Evolutionary conservation across 2,329 filamentous ascomycete genomes (phyloP).

Genomic region (Colletotrichum musicola): DNA sequence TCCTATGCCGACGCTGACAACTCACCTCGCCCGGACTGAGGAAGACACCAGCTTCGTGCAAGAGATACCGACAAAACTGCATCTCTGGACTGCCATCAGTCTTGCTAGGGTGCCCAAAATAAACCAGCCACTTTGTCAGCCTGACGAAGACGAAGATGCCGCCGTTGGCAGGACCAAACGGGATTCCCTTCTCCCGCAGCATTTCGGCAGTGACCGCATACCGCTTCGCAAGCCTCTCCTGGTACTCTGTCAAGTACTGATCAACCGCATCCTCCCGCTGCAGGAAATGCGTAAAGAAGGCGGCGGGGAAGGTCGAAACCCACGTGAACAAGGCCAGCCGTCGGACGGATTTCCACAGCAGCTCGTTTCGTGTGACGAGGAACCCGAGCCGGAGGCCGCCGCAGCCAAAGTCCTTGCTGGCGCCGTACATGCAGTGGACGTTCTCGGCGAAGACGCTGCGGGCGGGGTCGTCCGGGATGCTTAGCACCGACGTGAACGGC

Average conservation of each 20-base stretch:
- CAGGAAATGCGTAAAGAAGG: slow-evolving; percentile 5
- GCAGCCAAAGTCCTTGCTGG: slow-evolving; percentile 27
- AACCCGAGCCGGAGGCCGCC: slow-evolving; percentile 20
- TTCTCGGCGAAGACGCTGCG: slow-evolving; percentile 12
- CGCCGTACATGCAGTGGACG: slow-evolving; percentile 21
- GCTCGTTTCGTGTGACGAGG: slow-evolving; percentile 16
- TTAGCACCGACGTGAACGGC: slow-evolving; percentile 21
- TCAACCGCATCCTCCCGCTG: background rate
- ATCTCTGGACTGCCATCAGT: background rate
- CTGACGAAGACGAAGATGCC: slow-evolving; percentile 19
- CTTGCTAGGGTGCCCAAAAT: background rate
- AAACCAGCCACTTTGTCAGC: slow-evolving; percentile 13
- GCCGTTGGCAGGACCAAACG: background rate
- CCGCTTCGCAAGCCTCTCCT: background rate
- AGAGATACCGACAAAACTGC: background rate
- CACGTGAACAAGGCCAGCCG: slow-evolving; percentile 5
- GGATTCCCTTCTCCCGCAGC: background rate
- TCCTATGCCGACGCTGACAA: background rate
- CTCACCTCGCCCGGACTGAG: slow-evolving; percentile 22
- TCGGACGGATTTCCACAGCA: slow-evolving; percentile 4
- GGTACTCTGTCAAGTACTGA: slow-evolving; percentile 2
- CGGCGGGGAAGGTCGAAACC: slow-evolving; percentile 7
- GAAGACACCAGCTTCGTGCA: slow-evolving; percentile 16
- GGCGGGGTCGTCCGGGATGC: slow-evolving; percentile 5
- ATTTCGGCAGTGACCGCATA: background rate